Conservation (phyloP, 1,284 basidiomycete species). For the Ceratorhiza oryzae-sativae region DNA sequence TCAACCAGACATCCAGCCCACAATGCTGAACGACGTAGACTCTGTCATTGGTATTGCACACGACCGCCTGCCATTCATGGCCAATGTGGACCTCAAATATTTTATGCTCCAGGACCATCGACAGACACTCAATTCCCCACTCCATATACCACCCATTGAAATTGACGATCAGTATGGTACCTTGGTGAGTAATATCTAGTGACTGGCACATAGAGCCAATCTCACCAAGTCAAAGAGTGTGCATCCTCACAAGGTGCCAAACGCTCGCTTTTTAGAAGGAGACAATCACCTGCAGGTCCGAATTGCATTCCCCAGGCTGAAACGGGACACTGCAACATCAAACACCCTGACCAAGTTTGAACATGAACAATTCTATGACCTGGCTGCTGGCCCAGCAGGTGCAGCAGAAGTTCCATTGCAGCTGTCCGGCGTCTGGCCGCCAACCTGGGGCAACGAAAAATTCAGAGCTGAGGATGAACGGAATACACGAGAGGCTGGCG, state of each 20-base stretch:
- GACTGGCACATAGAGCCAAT: no score
- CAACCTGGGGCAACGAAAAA: background rate
- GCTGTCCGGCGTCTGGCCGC: background rate
- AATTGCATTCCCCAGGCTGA: background rate
- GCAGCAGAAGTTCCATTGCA: background rate
- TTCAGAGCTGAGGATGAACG: background rate
- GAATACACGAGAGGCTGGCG: background rate
- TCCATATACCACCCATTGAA: slow-evolving; percentile 4
- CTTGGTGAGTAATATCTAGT: background rate
- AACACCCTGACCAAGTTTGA: background rate
- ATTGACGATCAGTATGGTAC: background rate
- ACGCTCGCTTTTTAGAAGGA: slow-evolving; percentile 16
- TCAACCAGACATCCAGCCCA: background rate
- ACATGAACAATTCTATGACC: background rate
- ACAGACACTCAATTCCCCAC: slow-evolving; percentile 2
- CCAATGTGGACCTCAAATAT: background rate
- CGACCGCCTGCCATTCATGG: background rate
- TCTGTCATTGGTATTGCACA: background rate
- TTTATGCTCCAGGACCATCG: slow-evolving; percentile 4
- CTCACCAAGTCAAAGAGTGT: background rate
- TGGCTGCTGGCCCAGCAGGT: background rate
- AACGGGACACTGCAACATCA: no score
- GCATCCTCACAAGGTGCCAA: slow-evolving; percentile 14
- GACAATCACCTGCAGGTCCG: background rate
- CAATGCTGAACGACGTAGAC: background rate